These are phyloP conservation scores for Lipomyces yamanashiensis DNA, from an alignment of 805 yeast species.

Conservation along the genomic window DNA sequence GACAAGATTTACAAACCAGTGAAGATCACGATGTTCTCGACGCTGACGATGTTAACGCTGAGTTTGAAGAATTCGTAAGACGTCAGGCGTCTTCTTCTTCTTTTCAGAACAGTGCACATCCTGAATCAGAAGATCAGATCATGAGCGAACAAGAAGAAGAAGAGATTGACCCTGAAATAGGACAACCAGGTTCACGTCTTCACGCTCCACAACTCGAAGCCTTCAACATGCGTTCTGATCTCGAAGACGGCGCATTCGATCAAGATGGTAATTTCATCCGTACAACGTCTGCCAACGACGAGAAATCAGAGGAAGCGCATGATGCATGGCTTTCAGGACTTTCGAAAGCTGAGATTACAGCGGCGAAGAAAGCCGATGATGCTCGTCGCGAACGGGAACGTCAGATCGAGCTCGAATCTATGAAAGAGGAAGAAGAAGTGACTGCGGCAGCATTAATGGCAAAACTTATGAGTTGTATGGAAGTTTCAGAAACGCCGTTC, in stretches of 20 bases:
- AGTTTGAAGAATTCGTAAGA: constrained; percentile 32
- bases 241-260: constrained; percentile 63
- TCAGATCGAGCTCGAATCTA: constrained; percentile 16
- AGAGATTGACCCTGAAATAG: constrained; percentile 33
- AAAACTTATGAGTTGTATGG: constrained; percentile 51
- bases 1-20: constrained; percentile 28
- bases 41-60: constrained; percentile 19
- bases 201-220: constrained; percentile 59
- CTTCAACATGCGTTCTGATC: constrained; percentile 63
- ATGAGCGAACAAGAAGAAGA: constrained; percentile 27
- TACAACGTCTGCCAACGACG: constrained; percentile 46
- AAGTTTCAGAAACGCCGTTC: constrained; percentile 63
- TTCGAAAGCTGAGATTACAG: constrained; percentile 47
- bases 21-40: constrained; percentile 16
- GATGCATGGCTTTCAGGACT: constrained; percentile 50
- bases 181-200: constrained; percentile 22
- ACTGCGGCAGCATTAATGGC: constrained; percentile 38
- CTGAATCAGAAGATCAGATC: background rate
- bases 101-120: constrained; percentile 27
- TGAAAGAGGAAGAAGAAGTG: constrained; percentile 14
- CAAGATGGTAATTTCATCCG: constrained; percentile 62
- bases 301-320: constrained; percentile 42
- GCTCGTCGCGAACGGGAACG: constrained; percentile 36
- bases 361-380: constrained; percentile 47
- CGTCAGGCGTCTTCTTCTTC: constrained; percentile 27